Conservation (phyloP, 1,284 basidiomycete species). For the Fomitopsis betulina region DNA sequence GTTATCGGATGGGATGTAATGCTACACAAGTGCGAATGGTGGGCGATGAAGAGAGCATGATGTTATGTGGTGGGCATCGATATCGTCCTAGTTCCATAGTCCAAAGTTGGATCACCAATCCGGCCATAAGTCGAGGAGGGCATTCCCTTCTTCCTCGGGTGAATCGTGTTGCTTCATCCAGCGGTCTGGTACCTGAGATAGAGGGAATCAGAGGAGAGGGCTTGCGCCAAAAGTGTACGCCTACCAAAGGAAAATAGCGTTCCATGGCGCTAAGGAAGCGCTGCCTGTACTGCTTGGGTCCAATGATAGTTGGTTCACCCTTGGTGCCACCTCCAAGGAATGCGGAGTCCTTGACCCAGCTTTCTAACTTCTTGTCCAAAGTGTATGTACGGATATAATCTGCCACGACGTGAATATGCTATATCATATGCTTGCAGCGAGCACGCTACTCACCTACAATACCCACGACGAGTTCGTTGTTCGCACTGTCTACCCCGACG, state of each 20-base stretch:
- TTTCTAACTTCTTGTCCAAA: slow-evolving; percentile 98
- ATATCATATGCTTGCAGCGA: slow-evolving; percentile 10
- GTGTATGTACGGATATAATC: slow-evolving; percentile 94
- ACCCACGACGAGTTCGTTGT: slow-evolving; percentile 88
- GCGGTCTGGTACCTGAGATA: slow-evolving; percentile 67
- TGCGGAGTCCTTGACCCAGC: slow-evolving; percentile 93
- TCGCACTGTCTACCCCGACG: slow-evolving; percentile 84
- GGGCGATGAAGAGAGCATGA: background rate
- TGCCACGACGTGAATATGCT: slow-evolving; percentile 24
- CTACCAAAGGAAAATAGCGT: slow-evolving; percentile 81
- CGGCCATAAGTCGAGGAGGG: slow-evolving; percentile 44
- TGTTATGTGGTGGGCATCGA: background rate
- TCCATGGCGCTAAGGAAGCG: slow-evolving; percentile 93
- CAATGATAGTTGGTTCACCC: slow-evolving; percentile 91
- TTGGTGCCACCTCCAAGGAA: slow-evolving; percentile 79
- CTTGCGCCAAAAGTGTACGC: slow-evolving; percentile 16
- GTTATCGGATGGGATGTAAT: background rate
- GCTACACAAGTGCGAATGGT: background rate
- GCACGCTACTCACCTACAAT: slow-evolving; percentile 74
- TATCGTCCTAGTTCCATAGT: background rate
- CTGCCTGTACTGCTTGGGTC: slow-evolving; percentile 80
- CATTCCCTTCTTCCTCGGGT: slow-evolving; percentile 67
- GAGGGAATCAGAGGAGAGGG: slow-evolving; percentile 8
- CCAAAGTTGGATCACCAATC: slow-evolving; percentile 37
- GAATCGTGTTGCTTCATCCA: slow-evolving; percentile 83